Evolutionary conservation across 257 asterid genomes (phyloP), one percentile per base, ranked within the genome.

Genomic region (Perilla frutescens): DNA sequence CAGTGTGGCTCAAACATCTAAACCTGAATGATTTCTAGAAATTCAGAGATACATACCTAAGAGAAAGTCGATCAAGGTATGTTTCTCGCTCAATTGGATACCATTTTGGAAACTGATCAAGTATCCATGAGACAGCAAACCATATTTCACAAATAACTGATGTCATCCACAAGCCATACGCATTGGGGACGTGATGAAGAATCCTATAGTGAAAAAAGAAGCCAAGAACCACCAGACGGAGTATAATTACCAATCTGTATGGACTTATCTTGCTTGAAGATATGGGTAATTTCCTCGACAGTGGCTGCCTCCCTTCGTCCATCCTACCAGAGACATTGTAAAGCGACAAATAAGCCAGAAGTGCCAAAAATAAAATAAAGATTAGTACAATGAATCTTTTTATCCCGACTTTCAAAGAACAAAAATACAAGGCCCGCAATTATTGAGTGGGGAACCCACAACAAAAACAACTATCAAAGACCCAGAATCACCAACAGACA

Each of bases 291-390:
- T 88, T 92, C 74, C 98, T 90, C 11, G 98, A 90, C 9, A 92
- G 84, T 8, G 95, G 97, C 70, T 92, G 98, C 65, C 98, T 89
- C 74, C 91, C 97, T 86, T 90, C 98, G 76, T 92, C 98, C 96
- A 85, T 88, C 90, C 98, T 92, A 81, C 69, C 3, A 74, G 14
- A 72, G 56, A 73, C 74, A 79, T 48, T 67, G 65, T 13, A 10
- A 58, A 14, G 36, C 68, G 20, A 31, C 32, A 75, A 41, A 66
- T 60, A 41, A 70, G 66, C 45, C 45, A 55, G 14, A 55, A 7
- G 70, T 26, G 14, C 7, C 20, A n/a, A 44, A 49, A 63, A 50
- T 51, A 29, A 51, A 72, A 47, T 44, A 68, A 48, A 12, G 20
- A 29, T 40, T 15, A 14, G 51, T 51, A 39, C 49, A 8, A 34